Base-by-base conservation (phyloP, 1,139 yeast genomes). In the Saccharomyces hybrid region DNA sequence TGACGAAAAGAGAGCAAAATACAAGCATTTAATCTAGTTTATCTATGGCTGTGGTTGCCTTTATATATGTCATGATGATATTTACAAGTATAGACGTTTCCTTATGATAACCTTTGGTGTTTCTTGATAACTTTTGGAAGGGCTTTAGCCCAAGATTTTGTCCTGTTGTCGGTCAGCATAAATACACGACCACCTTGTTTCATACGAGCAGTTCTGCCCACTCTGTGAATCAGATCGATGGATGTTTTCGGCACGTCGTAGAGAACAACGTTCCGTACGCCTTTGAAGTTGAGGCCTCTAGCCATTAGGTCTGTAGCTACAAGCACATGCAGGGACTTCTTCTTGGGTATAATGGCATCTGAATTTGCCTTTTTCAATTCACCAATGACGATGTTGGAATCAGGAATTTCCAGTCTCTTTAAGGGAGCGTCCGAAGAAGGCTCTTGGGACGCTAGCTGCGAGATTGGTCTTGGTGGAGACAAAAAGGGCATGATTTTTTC, bases 191-290 rank as follows among this genome's bases (percentile, higher is more conserved):
- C 99, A 47, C 85, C 78, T 66, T 87, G 90, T 53, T 86, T 87
- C 85, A 90, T 85, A 66, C 99, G 76, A 4, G 97, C 98, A 0
- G 98, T 93, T 71, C 99, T 80, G 1, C 99, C 99, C 4, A 90
- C 85, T 58, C 99, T 76, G 67, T 93, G 99, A 23, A 93, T 82
- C 56, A 93, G 76, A 70, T 91, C 99, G 31, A 88, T 85, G 0
- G 97, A 81, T 7, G 86, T 84, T 54, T 80, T 78, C 4, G 99
- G 99, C 51, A 90, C 80, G 65, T 93, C 98, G 73, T 85, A 85
- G 52, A 93, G 73, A 42, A 93, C 78, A 20, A 93, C 89, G 63
- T 90, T 90, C 61, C 90, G 79, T 46, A 93, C 83, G 20, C 88
- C 87, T 56, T 80, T 79, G 73, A 93, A 91, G 66, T 93, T 93